phyloP scores from a whole-genome alignment of 176 grass and related monocot species.

The Tillandsia leiboldiana region DNA sequence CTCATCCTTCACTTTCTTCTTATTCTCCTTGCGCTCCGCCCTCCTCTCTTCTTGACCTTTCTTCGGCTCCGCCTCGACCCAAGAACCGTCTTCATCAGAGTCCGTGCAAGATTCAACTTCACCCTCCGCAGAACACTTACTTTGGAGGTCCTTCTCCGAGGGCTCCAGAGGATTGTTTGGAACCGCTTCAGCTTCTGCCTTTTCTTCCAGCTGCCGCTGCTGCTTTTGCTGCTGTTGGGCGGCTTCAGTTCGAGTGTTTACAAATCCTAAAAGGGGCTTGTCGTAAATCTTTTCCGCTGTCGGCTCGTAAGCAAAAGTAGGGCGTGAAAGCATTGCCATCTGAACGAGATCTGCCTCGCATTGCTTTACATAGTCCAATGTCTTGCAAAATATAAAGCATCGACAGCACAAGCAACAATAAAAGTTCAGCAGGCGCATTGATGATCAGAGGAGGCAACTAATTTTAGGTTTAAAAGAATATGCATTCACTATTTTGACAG shows the following conservation, averaged over 20 bases:
- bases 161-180: neutral
- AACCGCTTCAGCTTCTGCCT: neutral
- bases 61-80: conserved; percentile 36
- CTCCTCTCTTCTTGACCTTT: conserved; percentile 62
- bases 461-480: neutral
- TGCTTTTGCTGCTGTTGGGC: conserved; percentile 22
- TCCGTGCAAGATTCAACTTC: conserved; percentile 5
- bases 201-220: neutral
- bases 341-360: conserved; percentile 74
- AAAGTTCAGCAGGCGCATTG: neutral
- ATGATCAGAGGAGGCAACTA: neutral
- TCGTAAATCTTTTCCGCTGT: conserved; percentile 71
- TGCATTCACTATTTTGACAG: neutral
- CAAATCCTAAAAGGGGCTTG: conserved; percentile 58
- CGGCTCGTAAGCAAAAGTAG: conserved; percentile 57
- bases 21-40: conserved; percentile 67
- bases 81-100: conserved; percentile 35
- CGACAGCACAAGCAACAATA: neutral
- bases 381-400: conserved; percentile 26
- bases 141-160: conserved; percentile 17
- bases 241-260: conserved; percentile 36
- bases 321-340: conserved; percentile 57
- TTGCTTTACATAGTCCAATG: conserved; percentile 70
- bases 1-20: conserved; percentile 91
- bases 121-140: conserved; percentile 14